A percentile compares a stretch with the other conserved stretches of the same genome.
Evolutionary conservation across 768 basidiomycete species (phyloP).

Genomic region (Naematelia encephala): DNA sequence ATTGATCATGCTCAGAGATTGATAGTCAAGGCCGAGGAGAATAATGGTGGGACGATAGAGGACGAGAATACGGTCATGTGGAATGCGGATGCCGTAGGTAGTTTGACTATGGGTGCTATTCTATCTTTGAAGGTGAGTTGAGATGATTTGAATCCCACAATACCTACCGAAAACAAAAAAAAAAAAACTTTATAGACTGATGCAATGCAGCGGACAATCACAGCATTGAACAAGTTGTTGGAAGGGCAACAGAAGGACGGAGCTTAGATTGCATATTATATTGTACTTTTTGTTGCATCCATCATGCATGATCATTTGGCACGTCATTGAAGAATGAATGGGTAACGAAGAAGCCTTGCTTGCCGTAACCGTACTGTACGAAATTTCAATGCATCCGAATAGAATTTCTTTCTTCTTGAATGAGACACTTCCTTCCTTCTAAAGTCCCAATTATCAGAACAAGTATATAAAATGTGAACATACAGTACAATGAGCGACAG

Average conservation of each 20-base stretch:
- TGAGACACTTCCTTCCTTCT: too few relatives aligned
- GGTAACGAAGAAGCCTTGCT: too few relatives aligned
- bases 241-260: neutral
- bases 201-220: conserved; percentile 13
- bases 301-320: too few relatives aligned
- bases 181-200: neutral
- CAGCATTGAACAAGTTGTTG: conserved; percentile 7
- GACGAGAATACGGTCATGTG: conserved; percentile 34
- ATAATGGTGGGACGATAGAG: neutral
- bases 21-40: conserved; percentile 63
- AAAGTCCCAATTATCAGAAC: too few relatives aligned
- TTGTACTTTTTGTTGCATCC: neutral
- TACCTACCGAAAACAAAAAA: neutral
- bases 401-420: too few relatives aligned
- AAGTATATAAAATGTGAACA: too few relatives aligned
- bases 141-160: neutral
- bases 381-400: too few relatives aligned
- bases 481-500: too few relatives aligned
- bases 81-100: conserved; percentile 40
- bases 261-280: neutral
- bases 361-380: too few relatives aligned
- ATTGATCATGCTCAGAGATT: conserved; percentile 62
- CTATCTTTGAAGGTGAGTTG: conserved; percentile 31
- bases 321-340: too few relatives aligned
- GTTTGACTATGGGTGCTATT: conserved; percentile 34